These are phyloP conservation scores for Fusarium nodosum DNA, from an alignment of 2,329 filamentous ascomycete genomes.

Conservation along the genomic window DNA sequence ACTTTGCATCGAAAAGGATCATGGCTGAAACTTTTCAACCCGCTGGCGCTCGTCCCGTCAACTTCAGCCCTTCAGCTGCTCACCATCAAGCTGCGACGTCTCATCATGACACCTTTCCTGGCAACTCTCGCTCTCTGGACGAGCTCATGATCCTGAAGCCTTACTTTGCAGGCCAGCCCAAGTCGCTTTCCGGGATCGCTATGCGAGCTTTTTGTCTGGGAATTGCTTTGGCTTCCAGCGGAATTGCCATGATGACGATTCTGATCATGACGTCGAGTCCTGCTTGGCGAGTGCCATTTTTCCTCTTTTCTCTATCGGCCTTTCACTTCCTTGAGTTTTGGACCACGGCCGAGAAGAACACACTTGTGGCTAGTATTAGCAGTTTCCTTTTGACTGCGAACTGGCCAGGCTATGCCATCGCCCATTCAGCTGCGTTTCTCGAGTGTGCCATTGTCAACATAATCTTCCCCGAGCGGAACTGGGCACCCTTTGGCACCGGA, in stretches of 20 bases:
- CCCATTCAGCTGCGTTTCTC: constrained; percentile 79
- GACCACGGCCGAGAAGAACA: constrained; percentile 88
- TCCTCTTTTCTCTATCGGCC: constrained; percentile 75
- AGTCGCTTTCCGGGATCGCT: constrained; percentile 72
- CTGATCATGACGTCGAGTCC: constrained; percentile 59
- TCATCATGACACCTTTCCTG: constrained; percentile 37
- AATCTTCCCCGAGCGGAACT: constrained; percentile 65
- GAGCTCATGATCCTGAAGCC: constrained; percentile 51
- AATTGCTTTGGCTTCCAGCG: constrained; percentile 56
- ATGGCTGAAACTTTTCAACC: constrained; percentile 33
- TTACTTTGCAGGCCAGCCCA: constrained; percentile 62
- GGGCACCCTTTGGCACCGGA: constrained; percentile 61
- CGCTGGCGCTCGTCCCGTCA: constrained; percentile 17
- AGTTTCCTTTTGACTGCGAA: constrained; percentile 90
- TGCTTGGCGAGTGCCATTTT: constrained; percentile 75
- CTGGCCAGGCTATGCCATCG: constrained; percentile 85
- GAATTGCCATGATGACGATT: constrained; percentile 51
- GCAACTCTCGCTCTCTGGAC: constrained; percentile 41
- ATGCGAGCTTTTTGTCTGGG: constrained; percentile 69
- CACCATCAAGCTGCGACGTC: constrained; percentile 35
- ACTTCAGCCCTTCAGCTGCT: constrained; percentile 41
- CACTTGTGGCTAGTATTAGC: constrained; percentile 75
- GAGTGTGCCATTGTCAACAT: constrained; percentile 77
- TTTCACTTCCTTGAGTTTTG: constrained; percentile 99
- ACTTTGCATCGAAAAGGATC: constrained; percentile 24